Evolutionary conservation across 768 basidiomycete genomes (phyloP), one percentile per base, ranked within the genome.

Genomic region (Paxillus rubicundulus): DNA sequence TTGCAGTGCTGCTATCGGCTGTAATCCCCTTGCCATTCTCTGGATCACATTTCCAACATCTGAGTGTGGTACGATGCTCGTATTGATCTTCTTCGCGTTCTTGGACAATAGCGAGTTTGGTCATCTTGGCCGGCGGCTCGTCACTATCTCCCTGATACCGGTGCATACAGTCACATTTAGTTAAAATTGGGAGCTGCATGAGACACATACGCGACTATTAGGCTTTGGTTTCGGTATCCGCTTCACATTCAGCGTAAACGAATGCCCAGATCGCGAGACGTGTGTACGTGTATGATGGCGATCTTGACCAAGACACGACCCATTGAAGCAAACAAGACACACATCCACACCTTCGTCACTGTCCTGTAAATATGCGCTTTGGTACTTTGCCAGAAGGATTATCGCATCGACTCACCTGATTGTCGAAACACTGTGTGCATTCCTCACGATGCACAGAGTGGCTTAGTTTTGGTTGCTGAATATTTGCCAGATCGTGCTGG

Each of bases 401-500:
- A 36, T 8, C 10, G 21, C 50, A 56, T 57, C 52, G 45, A 45
- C 66, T 39, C 18, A 87, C 92, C 82, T 98, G 95, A 62, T 82
- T 84, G 69, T 98, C 95, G 66, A 98, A 99, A 65, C 96, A 99
- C 53, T 95, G 93, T 0, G 95, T 97, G 64, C 96, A 99, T 70
- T 98, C 95, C 71, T 97, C 92, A 8, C 94, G 74, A 60, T 94
- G 86, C 0, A 93, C 89, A 0, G 80, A 79, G 55, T 92, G 86
- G 4, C 81, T 84, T 0, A 86, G 71, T 44, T 70, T 79, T 0
- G 91, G 90, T 0, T 74, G 74, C 33, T 74, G 67, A 0, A 92
- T 71, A 12, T 61, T 71, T 43, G 74, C 65, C 18, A 90, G 67
- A 20, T 77, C 69, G 21, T 63, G 65, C 42, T 81, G 66, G 73